Evolutionary conservation across 805 yeast genomes (phyloP).

Genomic region (Yueomyces sinensis): DNA sequence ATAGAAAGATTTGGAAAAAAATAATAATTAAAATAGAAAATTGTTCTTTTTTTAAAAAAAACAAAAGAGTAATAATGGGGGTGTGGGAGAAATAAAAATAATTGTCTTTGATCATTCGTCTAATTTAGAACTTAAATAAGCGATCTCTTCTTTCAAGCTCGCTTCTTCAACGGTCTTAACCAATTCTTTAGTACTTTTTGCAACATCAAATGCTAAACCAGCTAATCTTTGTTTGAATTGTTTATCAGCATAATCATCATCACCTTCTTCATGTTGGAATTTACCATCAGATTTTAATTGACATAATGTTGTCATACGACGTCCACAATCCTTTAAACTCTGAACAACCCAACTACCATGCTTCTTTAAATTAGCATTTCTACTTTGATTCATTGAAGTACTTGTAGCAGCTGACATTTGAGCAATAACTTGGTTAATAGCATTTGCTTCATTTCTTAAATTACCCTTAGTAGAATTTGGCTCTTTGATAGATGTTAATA

Average conservation of each 20-base stretch:
- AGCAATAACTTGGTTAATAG: constrained; percentile 65
- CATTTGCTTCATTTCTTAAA: constrained; percentile 55
- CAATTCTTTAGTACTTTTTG: constrained; percentile 88
- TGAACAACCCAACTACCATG: constrained; percentile 88
- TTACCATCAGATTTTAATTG: constrained; percentile 23
- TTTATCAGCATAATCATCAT: constrained; percentile 66
- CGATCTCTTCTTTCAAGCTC: constrained; percentile 48
- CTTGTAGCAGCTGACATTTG: constrained; percentile 88
- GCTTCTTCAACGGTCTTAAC: constrained; percentile 96
- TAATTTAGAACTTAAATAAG: background rate
- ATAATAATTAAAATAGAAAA: no score
- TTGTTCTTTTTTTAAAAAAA: no score
- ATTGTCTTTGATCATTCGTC: no score
- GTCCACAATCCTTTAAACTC: constrained; percentile 72
- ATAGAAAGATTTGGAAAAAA: no score
- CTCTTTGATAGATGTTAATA: constrained; percentile 62
- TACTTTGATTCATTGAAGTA: constrained; percentile 75
- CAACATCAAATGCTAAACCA: constrained; percentile 91
- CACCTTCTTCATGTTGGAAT: constrained; percentile 25
- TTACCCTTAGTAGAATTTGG: constrained; percentile 68
- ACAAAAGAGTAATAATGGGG: no score
- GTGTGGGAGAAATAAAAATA: no score
- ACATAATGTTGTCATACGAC: constrained; percentile 68
- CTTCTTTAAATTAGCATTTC: constrained; percentile 72
- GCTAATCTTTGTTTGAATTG: constrained; percentile 88